A percentile compares a stretch with the other conserved stretches of the same genome.
These are phyloP conservation scores for Chrysosporium keratinophilum DNA, from an alignment of 2,329 filamentous ascomycete species.

Conservation along the genomic window DNA sequence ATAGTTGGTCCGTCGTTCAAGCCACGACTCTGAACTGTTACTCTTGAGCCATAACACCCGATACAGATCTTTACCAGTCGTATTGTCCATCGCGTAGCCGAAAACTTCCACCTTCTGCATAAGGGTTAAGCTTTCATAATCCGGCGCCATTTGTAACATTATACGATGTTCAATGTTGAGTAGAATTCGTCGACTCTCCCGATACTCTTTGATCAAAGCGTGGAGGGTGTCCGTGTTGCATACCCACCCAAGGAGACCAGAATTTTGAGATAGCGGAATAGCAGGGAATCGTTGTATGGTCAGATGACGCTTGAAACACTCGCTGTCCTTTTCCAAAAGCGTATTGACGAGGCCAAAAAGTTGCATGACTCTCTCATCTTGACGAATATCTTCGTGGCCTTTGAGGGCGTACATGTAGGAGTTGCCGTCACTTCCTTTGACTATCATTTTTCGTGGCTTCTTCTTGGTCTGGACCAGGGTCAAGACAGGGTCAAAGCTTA, in stretches of 20 bases:
- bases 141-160: slow-evolving; percentile 99
- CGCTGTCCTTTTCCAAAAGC: slow-evolving; percentile 80
- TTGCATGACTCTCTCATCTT: slow-evolving; percentile 99
- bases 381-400: slow-evolving; percentile 97
- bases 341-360: slow-evolving; percentile 97
- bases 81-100: slow-evolving; percentile 97
- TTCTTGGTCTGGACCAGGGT: slow-evolving; percentile 96
- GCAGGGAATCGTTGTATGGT: slow-evolving; percentile 93
- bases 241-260: slow-evolving; percentile 90
- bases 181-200: slow-evolving; percentile 91
- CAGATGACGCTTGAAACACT: slow-evolving; percentile 93
- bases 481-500: slow-evolving; percentile 80
- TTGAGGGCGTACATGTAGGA: slow-evolving; percentile 86
- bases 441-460: slow-evolving; percentile 75
- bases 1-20: slow-evolving; percentile 96
- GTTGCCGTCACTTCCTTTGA: slow-evolving; percentile 79
- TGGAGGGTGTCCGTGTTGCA: slow-evolving; percentile 96
- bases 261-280: slow-evolving; percentile 95
- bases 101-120: slow-evolving; percentile 99
- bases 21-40: slow-evolving; percentile 94
- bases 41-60: slow-evolving; percentile 97
- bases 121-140: slow-evolving; percentile 94
- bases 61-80: slow-evolving; percentile 95
- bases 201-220: slow-evolving; percentile 91
- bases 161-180: slow-evolving; percentile 99